phyloP scores from a whole-genome alignment of 108 stramenopile genomes.

The Nitzschia sp. region DNA sequence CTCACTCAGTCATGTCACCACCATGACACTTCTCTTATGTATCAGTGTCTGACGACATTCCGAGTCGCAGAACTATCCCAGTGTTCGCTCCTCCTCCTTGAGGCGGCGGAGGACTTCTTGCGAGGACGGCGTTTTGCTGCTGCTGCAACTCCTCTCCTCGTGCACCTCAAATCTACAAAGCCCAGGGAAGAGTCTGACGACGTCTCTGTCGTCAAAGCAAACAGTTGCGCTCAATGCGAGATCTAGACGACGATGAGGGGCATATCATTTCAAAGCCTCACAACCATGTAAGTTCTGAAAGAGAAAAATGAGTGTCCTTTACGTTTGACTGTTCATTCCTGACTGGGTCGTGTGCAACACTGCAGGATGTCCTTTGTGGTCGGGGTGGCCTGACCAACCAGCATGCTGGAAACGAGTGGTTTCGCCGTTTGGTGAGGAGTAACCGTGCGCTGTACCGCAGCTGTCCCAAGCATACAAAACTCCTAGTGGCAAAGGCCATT shows the following conservation, averaged over 20 bases:
- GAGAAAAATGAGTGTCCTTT: not conserved
- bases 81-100: not conserved
- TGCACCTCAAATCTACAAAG: too few relatives aligned
- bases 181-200: too few relatives aligned
- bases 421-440: slow-evolving; percentile 41
- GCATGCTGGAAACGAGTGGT: slow-evolving; percentile 62
- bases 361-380: slow-evolving; percentile 61
- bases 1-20: too few relatives aligned
- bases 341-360: not conserved
- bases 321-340: not conserved
- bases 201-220: too few relatives aligned
- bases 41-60: not conserved
- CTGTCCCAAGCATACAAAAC: slow-evolving; percentile 60
- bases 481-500: slow-evolving; percentile 60
- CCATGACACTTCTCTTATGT: too few relatives aligned
- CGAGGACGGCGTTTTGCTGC: too few relatives aligned
- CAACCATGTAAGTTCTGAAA: slow-evolving; percentile 10
- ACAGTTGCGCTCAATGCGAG: not conserved
- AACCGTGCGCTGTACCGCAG: slow-evolving; percentile 49
- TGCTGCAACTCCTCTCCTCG: too few relatives aligned
- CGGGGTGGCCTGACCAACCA: slow-evolving; percentile 56
- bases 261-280: slow-evolving; percentile 5
- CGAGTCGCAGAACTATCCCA: not conserved
- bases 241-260: not conserved
- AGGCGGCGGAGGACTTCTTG: too few relatives aligned